These are phyloP conservation scores for Suillus luteus DNA, from an alignment of 768 basidiomycete genomes.

Conservation along the genomic window DNA sequence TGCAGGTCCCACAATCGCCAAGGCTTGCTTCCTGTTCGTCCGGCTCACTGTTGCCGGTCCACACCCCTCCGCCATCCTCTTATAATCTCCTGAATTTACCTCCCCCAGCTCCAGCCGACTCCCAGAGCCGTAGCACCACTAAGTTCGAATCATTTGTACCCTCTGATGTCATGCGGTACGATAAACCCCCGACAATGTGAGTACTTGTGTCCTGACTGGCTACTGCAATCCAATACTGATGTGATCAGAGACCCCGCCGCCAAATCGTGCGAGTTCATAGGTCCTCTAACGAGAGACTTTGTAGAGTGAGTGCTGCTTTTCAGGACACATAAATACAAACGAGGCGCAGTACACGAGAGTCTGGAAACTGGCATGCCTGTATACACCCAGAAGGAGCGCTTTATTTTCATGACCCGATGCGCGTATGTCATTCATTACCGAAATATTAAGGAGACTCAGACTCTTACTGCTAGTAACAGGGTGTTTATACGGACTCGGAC, in stretches of 20 bases:
- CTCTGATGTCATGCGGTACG: constrained; percentile 4
- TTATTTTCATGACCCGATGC: constrained; percentile 48
- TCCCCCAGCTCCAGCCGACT: too few species aligned
- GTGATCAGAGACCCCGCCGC: background rate
- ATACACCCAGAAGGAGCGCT: constrained; percentile 57
- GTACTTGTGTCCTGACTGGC: background rate
- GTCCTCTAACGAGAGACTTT: background rate
- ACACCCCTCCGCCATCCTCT: background rate
- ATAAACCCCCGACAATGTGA: background rate
- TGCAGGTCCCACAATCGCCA: background rate
- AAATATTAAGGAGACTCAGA: background rate
- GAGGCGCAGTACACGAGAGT: background rate
- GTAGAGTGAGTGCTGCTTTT: background rate
- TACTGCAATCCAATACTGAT: background rate
- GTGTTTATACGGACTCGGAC: constrained; percentile 50
- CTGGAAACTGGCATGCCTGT: constrained; percentile 38
- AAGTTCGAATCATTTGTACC: background rate
- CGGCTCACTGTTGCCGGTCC: background rate
- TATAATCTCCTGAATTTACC: background rate
- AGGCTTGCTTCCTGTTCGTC: background rate
- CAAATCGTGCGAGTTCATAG: background rate
- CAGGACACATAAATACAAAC: too few species aligned
- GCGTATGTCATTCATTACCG: constrained; percentile 31
- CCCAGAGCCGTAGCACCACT: background rate
- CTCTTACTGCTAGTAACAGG: constrained; percentile 26